A percentile compares a stretch with the other conserved stretches of the same genome.
Conservation (phyloP, 2,329 filamentous ascomycete species). For the Phialemonium atrogriseum region DNA sequence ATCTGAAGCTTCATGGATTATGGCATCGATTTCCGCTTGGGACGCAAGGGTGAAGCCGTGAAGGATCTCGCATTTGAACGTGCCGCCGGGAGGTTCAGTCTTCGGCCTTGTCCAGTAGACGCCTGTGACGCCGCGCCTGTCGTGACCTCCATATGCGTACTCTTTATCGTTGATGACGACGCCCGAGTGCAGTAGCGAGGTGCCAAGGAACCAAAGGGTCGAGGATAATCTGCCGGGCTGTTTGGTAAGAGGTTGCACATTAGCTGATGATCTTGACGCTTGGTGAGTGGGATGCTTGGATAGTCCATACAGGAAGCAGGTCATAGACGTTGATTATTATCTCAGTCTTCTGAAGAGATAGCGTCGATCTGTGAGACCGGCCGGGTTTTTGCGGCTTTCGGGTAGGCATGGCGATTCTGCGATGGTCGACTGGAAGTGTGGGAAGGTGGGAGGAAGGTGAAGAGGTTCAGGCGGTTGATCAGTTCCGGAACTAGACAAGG, state of each 20-base stretch:
- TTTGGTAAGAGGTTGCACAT: slow-evolving; percentile 6
- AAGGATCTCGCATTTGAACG: slow-evolving; percentile 65
- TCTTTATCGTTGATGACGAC: slow-evolving; percentile 73
- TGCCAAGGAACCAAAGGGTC: slow-evolving; percentile 68
- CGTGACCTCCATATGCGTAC: slow-evolving; percentile 81
- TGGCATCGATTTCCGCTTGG: slow-evolving; percentile 59
- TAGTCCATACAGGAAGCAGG: slow-evolving; percentile 56
- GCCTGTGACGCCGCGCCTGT: slow-evolving; percentile 60
- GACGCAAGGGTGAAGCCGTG: slow-evolving; percentile 71
- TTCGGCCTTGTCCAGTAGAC: slow-evolving; percentile 76
- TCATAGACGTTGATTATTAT: slow-evolving; percentile 73
- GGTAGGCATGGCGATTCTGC: slow-evolving; percentile 1
- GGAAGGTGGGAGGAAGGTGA: too few species aligned
- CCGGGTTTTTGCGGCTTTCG: slow-evolving; percentile 32
- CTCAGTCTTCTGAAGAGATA: slow-evolving; percentile 65
- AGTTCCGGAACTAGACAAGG: too few species aligned
- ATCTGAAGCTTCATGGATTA: slow-evolving; percentile 60
- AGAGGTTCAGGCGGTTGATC: too few species aligned
- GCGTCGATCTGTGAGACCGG: slow-evolving; percentile 51
- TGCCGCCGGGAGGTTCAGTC: slow-evolving; percentile 67
- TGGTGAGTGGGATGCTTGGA: slow-evolving; percentile 7
- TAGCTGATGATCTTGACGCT: too few species aligned
- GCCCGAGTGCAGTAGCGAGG: slow-evolving; percentile 72
- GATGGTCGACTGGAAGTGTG: slow-evolving; percentile 1
- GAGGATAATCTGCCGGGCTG: slow-evolving; percentile 69